Base-by-base conservation (phyloP, 208 protist genomes). In the Histomonas meleagridis region DNA sequence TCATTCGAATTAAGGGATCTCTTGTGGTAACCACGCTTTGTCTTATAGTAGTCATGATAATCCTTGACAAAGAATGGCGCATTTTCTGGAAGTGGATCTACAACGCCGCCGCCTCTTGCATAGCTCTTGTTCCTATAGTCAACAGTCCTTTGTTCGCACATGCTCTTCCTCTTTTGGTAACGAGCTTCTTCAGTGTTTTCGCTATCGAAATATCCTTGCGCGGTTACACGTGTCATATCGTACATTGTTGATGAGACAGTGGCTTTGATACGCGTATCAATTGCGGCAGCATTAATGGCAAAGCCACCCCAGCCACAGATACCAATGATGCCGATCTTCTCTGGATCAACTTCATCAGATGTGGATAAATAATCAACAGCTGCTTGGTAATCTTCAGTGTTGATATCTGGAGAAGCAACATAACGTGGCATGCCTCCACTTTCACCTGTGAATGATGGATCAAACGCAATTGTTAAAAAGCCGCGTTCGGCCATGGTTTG, bases 281-380 rank as follows among this genome's bases (percentile, higher is more conserved):
- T 35, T 1, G 70, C 70, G 4, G 40, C 40, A n/a, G 70, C 70
- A 51, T 79, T 79, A 3, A 79, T 10, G 10, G 70, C 32, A 3
- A 79, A 79, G 7, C 70, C 70, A n/a, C 70, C 70, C n/a, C n/a
- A 79, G 7, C 70, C 70, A 43, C 70, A 79, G 40, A 79, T 79
- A 21, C 70, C 70, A 79, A 79, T 23, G 7, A 79, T 40, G 49
- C 70, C 70, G 18, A 79, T 79, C 5, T 49, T 46, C 18, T 79
- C 40, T 14, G 18, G 28, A 35, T 79, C 70, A 28, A 79, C 70
- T 18, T 49, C 46, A 14, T 79, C 14, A 51, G n/a, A 40, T n/a
- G 49, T 32, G 0, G n/a, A 23, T 10, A 79, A 40, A 21, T 51
- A 46, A 51, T 79, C 70, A 43, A 79, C 70, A 51, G 70, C 70